Conservation (phyloP, 805 yeast genomes). For the Barnettozyma sucrosica region DNA sequence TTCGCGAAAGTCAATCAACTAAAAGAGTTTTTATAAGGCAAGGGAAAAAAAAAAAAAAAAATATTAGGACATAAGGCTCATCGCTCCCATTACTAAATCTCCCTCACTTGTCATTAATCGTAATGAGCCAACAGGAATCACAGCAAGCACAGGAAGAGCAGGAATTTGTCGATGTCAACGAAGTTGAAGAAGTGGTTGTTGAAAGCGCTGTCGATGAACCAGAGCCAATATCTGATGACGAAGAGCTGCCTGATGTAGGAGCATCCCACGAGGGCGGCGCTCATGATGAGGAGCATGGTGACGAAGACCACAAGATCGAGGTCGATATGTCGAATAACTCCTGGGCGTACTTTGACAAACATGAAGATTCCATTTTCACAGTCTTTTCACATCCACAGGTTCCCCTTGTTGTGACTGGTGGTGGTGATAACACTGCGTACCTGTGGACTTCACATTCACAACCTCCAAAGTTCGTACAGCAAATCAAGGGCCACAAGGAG, state of each 20-base stretch:
- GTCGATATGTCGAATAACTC: conserved; percentile 90
- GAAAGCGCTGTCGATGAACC: conserved; percentile 22
- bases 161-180: conserved; percentile 36
- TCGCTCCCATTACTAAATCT: too few relatives aligned
- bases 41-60: neutral
- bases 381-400: conserved; percentile 78
- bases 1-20: too few relatives aligned
- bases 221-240: conserved; percentile 29
- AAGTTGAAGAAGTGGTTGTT: conserved; percentile 39
- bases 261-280: conserved; percentile 25
- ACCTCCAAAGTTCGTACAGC: conserved; percentile 76
- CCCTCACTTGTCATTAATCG: neutral
- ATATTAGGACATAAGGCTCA: neutral
- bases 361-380: conserved; percentile 79
- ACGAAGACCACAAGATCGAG: conserved; percentile 59
- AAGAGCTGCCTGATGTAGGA: conserved; percentile 28
- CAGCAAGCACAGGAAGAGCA: conserved; percentile 27
- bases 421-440: conserved; percentile 86
- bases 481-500: conserved; percentile 78
- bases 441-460: conserved; percentile 89
- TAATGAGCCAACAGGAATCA: conserved; percentile 8
- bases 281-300: conserved; percentile 39
- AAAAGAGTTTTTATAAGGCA: too few relatives aligned
- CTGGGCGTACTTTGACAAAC: conserved; percentile 82
- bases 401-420: conserved; percentile 88